Base-by-base conservation (phyloP, 179 eudicot species). In the Silene noctiflora region DNA sequence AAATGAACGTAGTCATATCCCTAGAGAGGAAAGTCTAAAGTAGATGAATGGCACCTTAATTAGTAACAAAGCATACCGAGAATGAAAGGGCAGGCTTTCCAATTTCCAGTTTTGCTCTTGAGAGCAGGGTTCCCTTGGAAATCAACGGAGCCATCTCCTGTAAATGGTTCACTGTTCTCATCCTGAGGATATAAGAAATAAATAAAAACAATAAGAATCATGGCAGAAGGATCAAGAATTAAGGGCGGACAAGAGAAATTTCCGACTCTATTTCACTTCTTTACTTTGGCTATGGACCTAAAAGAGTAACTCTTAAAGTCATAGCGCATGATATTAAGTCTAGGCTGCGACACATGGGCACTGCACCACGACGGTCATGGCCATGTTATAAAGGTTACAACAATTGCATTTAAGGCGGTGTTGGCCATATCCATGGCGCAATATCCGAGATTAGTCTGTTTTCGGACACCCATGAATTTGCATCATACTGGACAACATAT, bases 111-210 rank as follows among this genome's bases (percentile, higher is more conserved):
- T 53, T 76, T 80, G 61, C 72, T 73, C 70, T 80, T 80, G 74
- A 80, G 58, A 31, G 75, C 83, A 29, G 80, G 83, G 22, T 72
- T 72, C 29, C 83, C 83, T 22, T 76, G 67, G 14, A 71, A 20
- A 68, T 80, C 83, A 66, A 76, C 69, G 31, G 80, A 80, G 53
- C 83, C 83, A 67, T 79, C 82, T 74, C 78, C 82, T n/a, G 78
- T 75, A 65, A 59, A 69, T 20, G 59, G 75, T 20, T 75, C 82
- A 69, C 19, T 68, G 62, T 53, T 69, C 53, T 79, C 72, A 19
- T 31, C 62, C 82, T 79, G 71, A 0, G 24, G 42, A 69, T 19
- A 21, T 27, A 12, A 69, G 25, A 48, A 16, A 24, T 13, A n/a
- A 71, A 10, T 9, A 61, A 55, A 48, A 33, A 12, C 17, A 13